These are phyloP conservation scores for Oleoguttula mirabilis DNA, from an alignment of 495 filamentous ascomycete genomes.

Conservation along the genomic window DNA sequence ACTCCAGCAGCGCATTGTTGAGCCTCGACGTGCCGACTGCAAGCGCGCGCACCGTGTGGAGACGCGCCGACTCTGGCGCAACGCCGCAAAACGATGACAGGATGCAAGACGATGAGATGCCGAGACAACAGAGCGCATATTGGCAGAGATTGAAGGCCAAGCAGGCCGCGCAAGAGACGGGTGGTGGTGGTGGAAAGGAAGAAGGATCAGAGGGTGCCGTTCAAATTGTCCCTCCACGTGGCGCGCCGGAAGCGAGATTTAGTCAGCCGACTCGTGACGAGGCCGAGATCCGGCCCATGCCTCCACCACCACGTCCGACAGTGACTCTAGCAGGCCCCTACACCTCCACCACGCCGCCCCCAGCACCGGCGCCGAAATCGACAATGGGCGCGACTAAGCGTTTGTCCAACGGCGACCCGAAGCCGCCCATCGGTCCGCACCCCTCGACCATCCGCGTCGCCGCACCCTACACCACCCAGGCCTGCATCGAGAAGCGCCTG, in stretches of 20 bases:
- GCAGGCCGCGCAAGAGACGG: neutral
- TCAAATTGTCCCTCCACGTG: neutral
- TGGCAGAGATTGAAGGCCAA: neutral
- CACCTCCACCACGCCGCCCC: neutral
- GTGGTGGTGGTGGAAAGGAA: neutral
- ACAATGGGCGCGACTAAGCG: conserved; percentile 17
- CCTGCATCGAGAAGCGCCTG: conserved; percentile 8
- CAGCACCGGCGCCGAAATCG: neutral
- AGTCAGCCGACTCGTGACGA: neutral
- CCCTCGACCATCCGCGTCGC: conserved; percentile 62
- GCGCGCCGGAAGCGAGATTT: neutral
- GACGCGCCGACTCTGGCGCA: too few species aligned
- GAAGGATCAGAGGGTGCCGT: neutral
- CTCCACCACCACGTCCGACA: neutral
- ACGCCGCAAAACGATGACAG: too few species aligned
- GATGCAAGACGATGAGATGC: too few species aligned
- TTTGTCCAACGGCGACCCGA: conserved; percentile 15
- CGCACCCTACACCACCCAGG: conserved; percentile 46
- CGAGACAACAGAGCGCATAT: neutral
- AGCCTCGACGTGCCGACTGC: too few species aligned
- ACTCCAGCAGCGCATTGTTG: too few species aligned
- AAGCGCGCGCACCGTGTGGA: too few species aligned
- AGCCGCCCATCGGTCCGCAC: conserved; percentile 39
- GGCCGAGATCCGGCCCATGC: neutral
- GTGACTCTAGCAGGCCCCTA: neutral